Evolutionary conservation across 805 yeast genomes (phyloP).

Genomic region (Kazachstania martiniae): DNA sequence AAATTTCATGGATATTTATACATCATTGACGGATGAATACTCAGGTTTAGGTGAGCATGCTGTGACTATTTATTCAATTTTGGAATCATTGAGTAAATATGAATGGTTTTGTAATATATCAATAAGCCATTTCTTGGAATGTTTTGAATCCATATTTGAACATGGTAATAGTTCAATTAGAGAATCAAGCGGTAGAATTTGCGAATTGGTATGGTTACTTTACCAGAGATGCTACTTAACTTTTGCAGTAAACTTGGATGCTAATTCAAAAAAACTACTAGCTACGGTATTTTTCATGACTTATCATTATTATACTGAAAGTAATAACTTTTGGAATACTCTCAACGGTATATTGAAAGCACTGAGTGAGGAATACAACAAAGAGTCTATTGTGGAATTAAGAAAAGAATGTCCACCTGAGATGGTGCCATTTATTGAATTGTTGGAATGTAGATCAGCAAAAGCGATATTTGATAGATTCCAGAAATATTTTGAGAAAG

Average conservation of each 20-base stretch:
- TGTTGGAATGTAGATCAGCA: conserved; percentile 2
- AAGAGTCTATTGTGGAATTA: not conserved
- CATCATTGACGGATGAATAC: conserved; percentile 36
- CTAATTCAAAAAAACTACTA: conserved; percentile 36
- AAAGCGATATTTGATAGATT: conserved; percentile 3
- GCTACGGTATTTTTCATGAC: conserved; percentile 30
- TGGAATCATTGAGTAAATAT: conserved; percentile 34
- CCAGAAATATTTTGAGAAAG: not conserved
- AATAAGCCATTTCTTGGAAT: conserved; percentile 32
- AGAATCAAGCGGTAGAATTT: conserved; percentile 12
- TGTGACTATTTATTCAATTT: conserved; percentile 37
- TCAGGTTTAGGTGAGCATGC: conserved; percentile 46
- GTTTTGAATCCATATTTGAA: conserved; percentile 27
- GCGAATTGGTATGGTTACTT: conserved; percentile 28
- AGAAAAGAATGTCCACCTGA: not conserved
- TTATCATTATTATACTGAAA: conserved; percentile 6
- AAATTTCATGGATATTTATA: conserved; percentile 44
- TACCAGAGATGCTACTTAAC: conserved; percentile 37
- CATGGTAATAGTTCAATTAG: conserved; percentile 4
- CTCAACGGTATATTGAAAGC: not conserved
- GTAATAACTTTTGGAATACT: not conserved
- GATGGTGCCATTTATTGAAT: not conserved
- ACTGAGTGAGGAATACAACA: not conserved
- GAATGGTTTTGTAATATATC: conserved; percentile 52
- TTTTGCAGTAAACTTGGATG: conserved; percentile 37